Evolutionary conservation across 2,329 filamentous ascomycete genomes (phyloP).

Genomic region (Celoporthe dispersa): DNA sequence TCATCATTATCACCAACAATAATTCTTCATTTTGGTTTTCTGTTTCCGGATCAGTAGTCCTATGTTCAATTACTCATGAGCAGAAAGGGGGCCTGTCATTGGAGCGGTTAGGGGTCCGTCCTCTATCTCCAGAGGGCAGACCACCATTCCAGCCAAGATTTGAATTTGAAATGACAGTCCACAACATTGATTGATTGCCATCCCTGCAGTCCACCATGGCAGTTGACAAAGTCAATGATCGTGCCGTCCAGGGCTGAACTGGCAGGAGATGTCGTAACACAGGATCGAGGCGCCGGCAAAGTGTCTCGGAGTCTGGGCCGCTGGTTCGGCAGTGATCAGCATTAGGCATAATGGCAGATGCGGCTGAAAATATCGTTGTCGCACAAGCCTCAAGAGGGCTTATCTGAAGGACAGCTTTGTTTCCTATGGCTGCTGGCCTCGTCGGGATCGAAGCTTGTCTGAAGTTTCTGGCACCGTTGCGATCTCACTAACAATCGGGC

Average conservation of each 20-base stretch:
- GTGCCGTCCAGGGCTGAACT: too few relatives aligned
- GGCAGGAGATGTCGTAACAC: not conserved
- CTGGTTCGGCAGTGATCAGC: not conserved
- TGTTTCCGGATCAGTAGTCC: not conserved
- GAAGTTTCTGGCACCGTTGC: not conserved
- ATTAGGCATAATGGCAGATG: not conserved
- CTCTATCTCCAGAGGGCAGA: not conserved
- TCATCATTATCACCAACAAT: not conserved
- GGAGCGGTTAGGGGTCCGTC: not conserved
- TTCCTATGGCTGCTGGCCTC: not conserved
- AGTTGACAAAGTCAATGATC: too few relatives aligned
- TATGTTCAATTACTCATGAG: not conserved
- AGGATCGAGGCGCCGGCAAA: not conserved
- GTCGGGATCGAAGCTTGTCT: not conserved
- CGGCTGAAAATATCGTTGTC: slow-evolving; percentile 1
- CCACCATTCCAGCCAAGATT: not conserved
- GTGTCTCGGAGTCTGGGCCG: not conserved
- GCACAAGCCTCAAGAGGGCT: not conserved
- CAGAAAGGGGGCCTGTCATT: not conserved
- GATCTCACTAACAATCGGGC: not conserved
- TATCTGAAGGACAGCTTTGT: not conserved
- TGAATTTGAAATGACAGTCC: not conserved
- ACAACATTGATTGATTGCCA: not conserved
- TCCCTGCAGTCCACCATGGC: not conserved
- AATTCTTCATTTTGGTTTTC: too few relatives aligned